Evolutionary conservation across 2,329 filamentous ascomycete species (phyloP), one percentile per base, ranked within the genome.

Genomic region (Trichophyton verrucosum): DNA sequence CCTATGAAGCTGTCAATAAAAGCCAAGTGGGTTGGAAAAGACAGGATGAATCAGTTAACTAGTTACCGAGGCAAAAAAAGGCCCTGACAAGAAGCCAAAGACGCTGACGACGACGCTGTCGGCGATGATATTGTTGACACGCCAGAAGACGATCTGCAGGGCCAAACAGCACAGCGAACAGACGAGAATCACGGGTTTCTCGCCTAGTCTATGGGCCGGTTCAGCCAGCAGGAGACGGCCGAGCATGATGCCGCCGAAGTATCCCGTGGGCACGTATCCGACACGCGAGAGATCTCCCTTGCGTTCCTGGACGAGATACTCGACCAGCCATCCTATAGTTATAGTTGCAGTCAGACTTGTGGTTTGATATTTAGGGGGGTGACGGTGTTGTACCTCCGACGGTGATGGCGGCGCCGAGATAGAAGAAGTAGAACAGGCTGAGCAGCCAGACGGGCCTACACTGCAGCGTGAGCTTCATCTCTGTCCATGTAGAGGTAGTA

Each of bases 351-450:
- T 17, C 7, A 3, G 33, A 13, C 33, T 38, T 13, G 27, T 38
- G 13, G 33, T 22, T 11, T 47, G n/a, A 8, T 20, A 6, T 24
- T 60, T 58, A 5, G 20, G 9, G 1, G 30, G 15, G 56, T 2
- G 38, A 38, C 42, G 3, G n/a, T 3, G 0, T 65, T 2, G 0
- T 65, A 70, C 89, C 89, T 17, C 86, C 86, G 1, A 91, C 76
- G 0, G 83, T 84, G 9, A 77, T 75, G 62, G 95, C 90, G 4
- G 83, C 80, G 3, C 90, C 90, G 0, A 92, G 86, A 68, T 95
- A 95, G 7, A 84, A 83, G 3, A 95, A 79, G 13, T 95, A 75
- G 70, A 95, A 95, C 1, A 87, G 63, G 1, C 88, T 80, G 57
- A 84, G 78, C 7, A 90, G 76, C 86, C 88, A 90, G 1, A 86